Conservation (phyloP, 192 early-diverging fungal genomes). For the Funneliformis mosseae region DNA sequence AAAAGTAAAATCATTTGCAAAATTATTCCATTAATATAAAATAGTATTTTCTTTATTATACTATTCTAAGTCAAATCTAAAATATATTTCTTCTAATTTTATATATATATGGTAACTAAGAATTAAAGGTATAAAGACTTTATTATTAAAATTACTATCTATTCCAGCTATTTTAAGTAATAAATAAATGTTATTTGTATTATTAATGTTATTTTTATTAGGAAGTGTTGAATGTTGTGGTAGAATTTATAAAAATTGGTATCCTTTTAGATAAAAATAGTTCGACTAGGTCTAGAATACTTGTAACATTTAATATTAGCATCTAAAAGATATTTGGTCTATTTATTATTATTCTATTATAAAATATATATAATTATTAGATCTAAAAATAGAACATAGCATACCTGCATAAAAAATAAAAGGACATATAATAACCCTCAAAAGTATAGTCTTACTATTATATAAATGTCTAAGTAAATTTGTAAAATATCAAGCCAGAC, state of each 20-base stretch:
- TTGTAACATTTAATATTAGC: not conserved
- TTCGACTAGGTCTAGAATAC: not conserved
- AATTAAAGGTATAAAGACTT: slow-evolving; percentile 20
- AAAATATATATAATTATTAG: not conserved
- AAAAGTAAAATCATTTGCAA: slow-evolving; percentile 14
- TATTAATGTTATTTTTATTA: not conserved
- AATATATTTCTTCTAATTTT: not conserved
- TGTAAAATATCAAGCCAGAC: not conserved
- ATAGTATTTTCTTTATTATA: not conserved
- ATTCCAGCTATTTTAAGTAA: not conserved
- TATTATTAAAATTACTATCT: not conserved
- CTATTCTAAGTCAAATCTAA: not conserved
- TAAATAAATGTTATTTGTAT: slow-evolving; percentile 11
- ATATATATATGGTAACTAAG: not conserved
- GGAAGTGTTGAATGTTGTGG: slow-evolving; percentile 4
- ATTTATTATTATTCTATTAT: not conserved
- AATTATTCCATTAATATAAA: slow-evolving; percentile 1
- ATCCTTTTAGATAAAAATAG: not conserved
- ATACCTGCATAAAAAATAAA: not conserved
- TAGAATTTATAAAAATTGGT: slow-evolving; percentile 2
- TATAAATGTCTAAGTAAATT: not conserved
- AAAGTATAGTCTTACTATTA: not conserved
- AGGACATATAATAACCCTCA: not conserved
- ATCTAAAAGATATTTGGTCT: not conserved
- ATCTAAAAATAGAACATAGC: not conserved